A percentile compares a stretch with the other conserved stretches of the same genome.
Conservation (phyloP, 306 rosid species). For the Cucumis sativus region Cucumber_9930_V3 NC_026658.2:21786001-21786500, state of each 20-base stretch:
- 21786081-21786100: not conserved
- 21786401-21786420: not conserved
- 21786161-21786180: not conserved
- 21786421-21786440: not conserved
- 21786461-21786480: slow-evolving; percentile 5
- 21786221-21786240: not conserved
- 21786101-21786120: not conserved
- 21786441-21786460: not conserved
- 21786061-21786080: not conserved
- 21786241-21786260: slow-evolving; percentile 4
- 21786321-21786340: not conserved
- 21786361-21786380: slow-evolving; percentile 7
- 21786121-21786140: not conserved
- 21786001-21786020: slow-evolving; percentile 64
- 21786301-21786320: not conserved
- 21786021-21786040: not conserved
- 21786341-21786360: slow-evolving; percentile 1
- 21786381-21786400: not conserved
- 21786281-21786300: slow-evolving; percentile 9
- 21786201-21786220: not conserved
- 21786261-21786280: not conserved
- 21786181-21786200: not conserved
- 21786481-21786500: slow-evolving; percentile 79
- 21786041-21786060: not conserved
- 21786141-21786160: not conserved